Percentiles rank a stretch among this genome's conserved stretches.
These are phyloP conservation scores for Aureobasidium sp. DNA, from an alignment of 2,329 filamentous ascomycete species.

Conservation along the genomic window DNA sequence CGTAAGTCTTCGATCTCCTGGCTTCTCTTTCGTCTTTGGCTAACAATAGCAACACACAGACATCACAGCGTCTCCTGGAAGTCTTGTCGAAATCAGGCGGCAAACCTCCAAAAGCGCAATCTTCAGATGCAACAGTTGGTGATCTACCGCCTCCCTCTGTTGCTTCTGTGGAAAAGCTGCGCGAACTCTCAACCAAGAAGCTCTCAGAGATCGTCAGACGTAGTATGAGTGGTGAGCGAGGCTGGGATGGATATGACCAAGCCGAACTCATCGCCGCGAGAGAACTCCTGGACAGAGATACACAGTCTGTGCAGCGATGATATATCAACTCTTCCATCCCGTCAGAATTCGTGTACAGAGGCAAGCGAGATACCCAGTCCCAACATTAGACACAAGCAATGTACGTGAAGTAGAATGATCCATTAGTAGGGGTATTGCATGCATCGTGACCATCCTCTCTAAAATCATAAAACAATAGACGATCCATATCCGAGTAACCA, in stretches of 20 bases:
- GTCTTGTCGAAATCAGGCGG: constrained; percentile 14
- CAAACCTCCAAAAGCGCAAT: constrained; percentile 19
- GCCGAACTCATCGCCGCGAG: constrained; percentile 64
- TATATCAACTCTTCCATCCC: too few relatives aligned
- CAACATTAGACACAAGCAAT: neutral
- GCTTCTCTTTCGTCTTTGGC: neutral
- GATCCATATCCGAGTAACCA: neutral
- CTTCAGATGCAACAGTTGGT: constrained; percentile 24
- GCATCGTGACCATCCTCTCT: neutral
- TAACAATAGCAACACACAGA: neutral
- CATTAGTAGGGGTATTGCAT: constrained; percentile 9
- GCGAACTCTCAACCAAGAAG: constrained; percentile 64
- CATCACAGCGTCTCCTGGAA: constrained; percentile 21
- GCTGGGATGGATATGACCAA: constrained; percentile 65
- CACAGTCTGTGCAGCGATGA: constrained; percentile 25
- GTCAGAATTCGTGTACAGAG: neutral
- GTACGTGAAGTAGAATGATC: neutral
- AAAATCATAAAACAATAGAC: neutral
- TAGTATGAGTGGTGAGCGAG: constrained; percentile 49
- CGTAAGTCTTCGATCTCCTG: constrained; percentile 13
- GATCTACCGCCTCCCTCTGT: constrained; percentile 45
- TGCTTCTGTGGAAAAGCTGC: constrained; percentile 56
- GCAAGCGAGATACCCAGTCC: constrained; percentile 7
- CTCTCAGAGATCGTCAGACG: constrained; percentile 67
- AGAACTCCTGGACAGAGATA: constrained; percentile 53